Percentiles rank a stretch among this genome's conserved stretches.
Evolutionary conservation across 305 asterid genomes (phyloP).

Genomic region (Fraxinus albicans): DNA sequence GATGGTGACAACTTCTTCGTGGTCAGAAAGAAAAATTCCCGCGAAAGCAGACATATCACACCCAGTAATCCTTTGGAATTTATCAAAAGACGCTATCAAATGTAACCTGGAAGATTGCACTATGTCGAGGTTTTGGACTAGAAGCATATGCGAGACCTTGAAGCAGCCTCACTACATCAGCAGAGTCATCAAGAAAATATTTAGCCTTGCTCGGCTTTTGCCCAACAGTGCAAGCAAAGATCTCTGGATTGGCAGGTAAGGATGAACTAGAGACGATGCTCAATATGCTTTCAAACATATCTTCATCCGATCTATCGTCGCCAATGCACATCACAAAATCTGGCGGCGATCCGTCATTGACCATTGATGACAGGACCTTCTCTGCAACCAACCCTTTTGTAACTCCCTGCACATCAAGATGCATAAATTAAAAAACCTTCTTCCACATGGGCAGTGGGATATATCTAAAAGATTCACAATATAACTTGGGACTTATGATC

Average conservation of each 20-base stretch:
- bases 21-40: background rate
- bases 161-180: background rate
- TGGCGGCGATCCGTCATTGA: background rate
- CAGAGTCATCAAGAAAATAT: slow-evolving; percentile 1
- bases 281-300: background rate
- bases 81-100: background rate
- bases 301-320: background rate
- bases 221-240: slow-evolving; percentile 10
- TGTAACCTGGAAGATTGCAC: background rate
- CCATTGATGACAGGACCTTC: background rate
- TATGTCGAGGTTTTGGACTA: background rate
- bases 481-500: background rate
- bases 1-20: background rate
- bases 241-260: background rate
- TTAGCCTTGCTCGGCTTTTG: slow-evolving; percentile 11
- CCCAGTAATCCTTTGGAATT: background rate
- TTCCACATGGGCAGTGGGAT: background rate
- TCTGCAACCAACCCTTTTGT: background rate
- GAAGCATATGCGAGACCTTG: background rate
- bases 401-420: background rate
- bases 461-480: background rate
- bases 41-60: background rate
- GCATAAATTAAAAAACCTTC: background rate
- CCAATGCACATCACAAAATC: background rate
- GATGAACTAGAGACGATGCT: background rate